Evolutionary conservation across 2,329 filamentous ascomycete genomes (phyloP).

Genomic region (Aspergillus sergii): DNA sequence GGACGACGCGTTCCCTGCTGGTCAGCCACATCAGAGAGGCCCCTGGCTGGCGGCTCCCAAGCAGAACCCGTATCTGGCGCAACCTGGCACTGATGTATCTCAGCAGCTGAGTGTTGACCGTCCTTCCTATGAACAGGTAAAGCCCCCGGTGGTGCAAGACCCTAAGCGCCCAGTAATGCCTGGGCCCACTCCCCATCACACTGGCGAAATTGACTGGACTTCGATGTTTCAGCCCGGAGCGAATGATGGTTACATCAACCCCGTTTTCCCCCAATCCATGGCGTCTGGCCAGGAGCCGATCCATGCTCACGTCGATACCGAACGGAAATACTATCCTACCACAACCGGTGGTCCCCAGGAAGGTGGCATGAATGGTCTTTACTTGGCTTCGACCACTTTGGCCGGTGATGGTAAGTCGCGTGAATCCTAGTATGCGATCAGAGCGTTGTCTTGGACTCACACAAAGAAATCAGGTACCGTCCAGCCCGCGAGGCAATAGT

Average conservation of each 20-base stretch:
- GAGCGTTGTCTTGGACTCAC: neutral
- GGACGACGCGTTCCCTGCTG: slow-evolving; percentile 39
- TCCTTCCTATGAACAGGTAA: slow-evolving; percentile 46
- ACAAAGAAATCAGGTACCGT: slow-evolving; percentile 55
- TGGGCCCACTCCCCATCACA: slow-evolving; percentile 61
- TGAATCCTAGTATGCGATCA: slow-evolving; percentile 31
- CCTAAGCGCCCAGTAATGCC: slow-evolving; percentile 59
- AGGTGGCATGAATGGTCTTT: slow-evolving; percentile 50
- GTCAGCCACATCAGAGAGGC: slow-evolving; percentile 42
- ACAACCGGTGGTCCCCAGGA: slow-evolving; percentile 45
- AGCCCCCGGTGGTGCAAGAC: slow-evolving; percentile 43
- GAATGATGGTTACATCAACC: slow-evolving; percentile 66
- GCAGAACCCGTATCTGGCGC: slow-evolving; percentile 48
- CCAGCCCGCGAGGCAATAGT: slow-evolving; percentile 58
- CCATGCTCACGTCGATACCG: slow-evolving; percentile 65
- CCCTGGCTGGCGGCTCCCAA: slow-evolving; percentile 49
- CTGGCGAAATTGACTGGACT: slow-evolving; percentile 69
- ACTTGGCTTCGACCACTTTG: slow-evolving; percentile 50
- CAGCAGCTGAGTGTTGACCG: slow-evolving; percentile 49
- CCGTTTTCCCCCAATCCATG: slow-evolving; percentile 66
- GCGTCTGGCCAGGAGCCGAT: slow-evolving; percentile 69
- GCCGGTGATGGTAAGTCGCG: slow-evolving; percentile 48
- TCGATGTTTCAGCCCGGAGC: slow-evolving; percentile 76
- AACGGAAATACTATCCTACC: slow-evolving; percentile 57
- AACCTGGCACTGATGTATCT: slow-evolving; percentile 44